These are phyloP conservation scores for Penicillium rolfsii DNA, from an alignment of 2,329 filamentous ascomycete species.

Conservation along the genomic window DNA sequence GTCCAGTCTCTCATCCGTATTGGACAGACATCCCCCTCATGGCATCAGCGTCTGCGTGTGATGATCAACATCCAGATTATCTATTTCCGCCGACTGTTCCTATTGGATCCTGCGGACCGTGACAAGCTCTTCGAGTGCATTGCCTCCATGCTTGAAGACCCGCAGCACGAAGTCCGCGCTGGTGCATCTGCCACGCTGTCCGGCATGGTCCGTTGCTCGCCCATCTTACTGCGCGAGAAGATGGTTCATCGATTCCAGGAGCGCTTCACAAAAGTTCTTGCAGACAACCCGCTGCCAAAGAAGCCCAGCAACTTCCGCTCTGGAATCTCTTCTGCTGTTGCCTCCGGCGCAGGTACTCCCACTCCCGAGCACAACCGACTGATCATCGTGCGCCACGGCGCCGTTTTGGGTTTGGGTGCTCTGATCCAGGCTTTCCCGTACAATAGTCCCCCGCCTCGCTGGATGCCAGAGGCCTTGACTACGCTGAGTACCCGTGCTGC, in stretches of 20 bases:
- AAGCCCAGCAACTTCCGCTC: constrained; percentile 46
- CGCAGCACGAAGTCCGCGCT: constrained; percentile 90
- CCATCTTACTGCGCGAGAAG: constrained; percentile 73
- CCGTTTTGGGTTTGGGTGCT: constrained; percentile 86
- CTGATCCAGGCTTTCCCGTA: constrained; percentile 97
- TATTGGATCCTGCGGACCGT: constrained; percentile 75
- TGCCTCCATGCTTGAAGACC: constrained; percentile 90
- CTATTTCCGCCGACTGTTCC: constrained; percentile 94
- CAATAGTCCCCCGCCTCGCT: constrained; percentile 83
- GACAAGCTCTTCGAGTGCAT: constrained; percentile 85
- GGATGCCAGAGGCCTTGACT: constrained; percentile 92
- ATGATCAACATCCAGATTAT: constrained; percentile 99
- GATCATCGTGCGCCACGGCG: constrained; percentile 81
- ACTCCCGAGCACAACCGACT: constrained; percentile 67
- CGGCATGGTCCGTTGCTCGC: constrained; percentile 97
- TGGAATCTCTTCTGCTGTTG: constrained; percentile 46
- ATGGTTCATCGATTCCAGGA: constrained; percentile 75
- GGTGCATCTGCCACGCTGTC: constrained; percentile 91
- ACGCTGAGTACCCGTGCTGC: constrained; percentile 83
- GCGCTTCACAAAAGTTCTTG: constrained; percentile 77
- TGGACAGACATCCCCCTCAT: constrained; percentile 79
- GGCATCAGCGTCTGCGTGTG: constrained; percentile 93
- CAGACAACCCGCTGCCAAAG: constrained; percentile 85
- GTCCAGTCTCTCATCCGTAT: constrained; percentile 86
- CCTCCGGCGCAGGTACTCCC: constrained; percentile 52